Conservation (phyloP, 805 yeast genomes). For the Spathaspora sp. region DNA sequence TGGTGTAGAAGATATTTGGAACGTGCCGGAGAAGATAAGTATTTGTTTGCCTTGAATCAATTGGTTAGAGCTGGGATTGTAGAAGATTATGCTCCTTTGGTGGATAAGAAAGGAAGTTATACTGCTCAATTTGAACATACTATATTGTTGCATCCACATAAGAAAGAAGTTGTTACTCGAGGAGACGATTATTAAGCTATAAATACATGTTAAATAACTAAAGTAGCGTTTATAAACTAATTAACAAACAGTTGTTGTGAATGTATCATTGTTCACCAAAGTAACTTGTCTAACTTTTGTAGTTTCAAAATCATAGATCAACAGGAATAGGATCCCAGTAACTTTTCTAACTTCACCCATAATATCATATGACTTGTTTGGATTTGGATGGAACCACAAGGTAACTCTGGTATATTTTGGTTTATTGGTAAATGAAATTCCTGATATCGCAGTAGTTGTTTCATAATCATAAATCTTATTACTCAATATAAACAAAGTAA, state of each 20-base stretch:
- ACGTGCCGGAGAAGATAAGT: constrained; percentile 87
- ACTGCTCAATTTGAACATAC: constrained; percentile 98
- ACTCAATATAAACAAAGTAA: not conserved
- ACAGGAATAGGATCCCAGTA: not conserved
- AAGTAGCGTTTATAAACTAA: not conserved
- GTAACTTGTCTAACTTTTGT: not conserved
- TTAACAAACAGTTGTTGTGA: not conserved
- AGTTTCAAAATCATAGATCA: not conserved
- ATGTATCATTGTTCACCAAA: not conserved
- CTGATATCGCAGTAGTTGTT: not conserved
- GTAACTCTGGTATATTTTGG: not conserved
- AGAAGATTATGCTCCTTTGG: constrained; percentile 90
- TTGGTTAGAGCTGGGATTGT: constrained; percentile 85
- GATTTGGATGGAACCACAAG: not conserved
- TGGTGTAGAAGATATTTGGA: constrained; percentile 96
- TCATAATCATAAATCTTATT: not conserved
- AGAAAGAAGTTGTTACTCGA: constrained; percentile 89
- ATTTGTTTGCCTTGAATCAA: constrained; percentile 79
- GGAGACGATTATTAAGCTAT: constrained; percentile 81
- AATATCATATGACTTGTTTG: not conserved
- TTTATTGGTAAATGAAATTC: not conserved
- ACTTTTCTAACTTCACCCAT: not conserved
- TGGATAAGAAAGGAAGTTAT: constrained; percentile 77
- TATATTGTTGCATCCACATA: constrained; percentile 80
- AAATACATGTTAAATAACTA: too few relatives aligned